These are phyloP conservation scores for Phalaenopsis equestris DNA, from an alignment of 106 monocot genomes.

Conservation along the genomic window DNA sequence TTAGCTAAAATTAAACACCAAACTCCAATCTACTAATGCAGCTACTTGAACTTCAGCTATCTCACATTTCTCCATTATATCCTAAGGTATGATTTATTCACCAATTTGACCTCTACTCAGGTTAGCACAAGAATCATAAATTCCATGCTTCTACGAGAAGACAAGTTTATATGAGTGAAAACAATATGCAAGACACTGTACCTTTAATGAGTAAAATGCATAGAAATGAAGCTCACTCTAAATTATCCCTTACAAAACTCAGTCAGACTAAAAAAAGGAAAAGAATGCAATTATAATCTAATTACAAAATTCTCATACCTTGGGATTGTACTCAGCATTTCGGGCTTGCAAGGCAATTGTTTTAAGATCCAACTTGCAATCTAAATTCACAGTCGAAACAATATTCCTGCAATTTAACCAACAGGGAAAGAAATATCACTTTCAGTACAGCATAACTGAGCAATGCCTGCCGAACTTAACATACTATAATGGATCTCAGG, in stretches of 20 bases:
- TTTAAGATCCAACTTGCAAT: constrained; percentile 15
- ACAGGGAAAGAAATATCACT: neutral
- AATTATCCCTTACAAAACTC: neutral
- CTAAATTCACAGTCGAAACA: constrained; percentile 13
- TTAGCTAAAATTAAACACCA: neutral
- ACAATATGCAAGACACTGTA: neutral
- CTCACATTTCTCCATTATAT: neutral
- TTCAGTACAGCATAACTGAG: neutral
- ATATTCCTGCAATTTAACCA: constrained; percentile 10
- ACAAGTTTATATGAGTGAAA: neutral
- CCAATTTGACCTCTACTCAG: neutral
- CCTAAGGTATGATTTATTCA: neutral
- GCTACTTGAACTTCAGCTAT: neutral
- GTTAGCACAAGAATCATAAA: neutral
- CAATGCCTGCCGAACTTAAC: neutral
- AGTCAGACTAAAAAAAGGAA: neutral
- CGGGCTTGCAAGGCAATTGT: constrained; percentile 11
- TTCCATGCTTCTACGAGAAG: neutral
- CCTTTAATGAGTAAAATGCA: neutral
- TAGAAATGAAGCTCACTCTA: neutral
- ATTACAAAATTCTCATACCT: neutral
- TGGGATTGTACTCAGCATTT: constrained; percentile 16
- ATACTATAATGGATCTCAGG: neutral
- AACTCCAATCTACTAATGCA: neutral
- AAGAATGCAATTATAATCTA: too few relatives aligned